phyloP scores from a whole-genome alignment of 306 rosid genomes.

The Prunus fruticosa region DNA sequence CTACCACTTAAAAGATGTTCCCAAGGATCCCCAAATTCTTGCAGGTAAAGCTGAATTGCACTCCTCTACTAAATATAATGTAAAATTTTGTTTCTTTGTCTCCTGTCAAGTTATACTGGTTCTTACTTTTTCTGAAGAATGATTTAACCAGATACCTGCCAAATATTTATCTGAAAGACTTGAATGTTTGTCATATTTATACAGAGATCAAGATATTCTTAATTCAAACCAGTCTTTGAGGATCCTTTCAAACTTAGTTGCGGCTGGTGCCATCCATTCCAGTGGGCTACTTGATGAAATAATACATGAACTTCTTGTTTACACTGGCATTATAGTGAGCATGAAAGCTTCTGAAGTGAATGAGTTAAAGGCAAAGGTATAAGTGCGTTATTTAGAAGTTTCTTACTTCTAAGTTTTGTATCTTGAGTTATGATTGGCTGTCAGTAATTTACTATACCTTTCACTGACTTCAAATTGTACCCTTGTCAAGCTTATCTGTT shows the following conservation, averaged over 20 bases:
- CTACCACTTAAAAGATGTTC: slow-evolving; percentile 68
- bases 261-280: slow-evolving; percentile 67
- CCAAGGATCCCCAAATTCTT: slow-evolving; percentile 47
- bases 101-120: neutral
- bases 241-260: slow-evolving; percentile 82
- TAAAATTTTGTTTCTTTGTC: neutral
- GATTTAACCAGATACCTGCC: neutral
- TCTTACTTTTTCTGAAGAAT: too few species aligned
- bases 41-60: slow-evolving; percentile 46
- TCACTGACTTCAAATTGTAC: too few species aligned
- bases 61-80: neutral
- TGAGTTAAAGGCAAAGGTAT: slow-evolving; percentile 71
- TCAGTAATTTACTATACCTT: neutral
- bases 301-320: slow-evolving; percentile 64
- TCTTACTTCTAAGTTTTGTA: slow-evolving; percentile 20
- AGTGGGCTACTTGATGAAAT: slow-evolving; percentile 59
- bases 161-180: slow-evolving; percentile 7
- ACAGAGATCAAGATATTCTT: slow-evolving; percentile 64
- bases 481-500: neutral
- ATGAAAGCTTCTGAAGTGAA: slow-evolving; percentile 58
- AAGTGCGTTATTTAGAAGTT: slow-evolving; percentile 21
- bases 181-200: slow-evolving; percentile 21
- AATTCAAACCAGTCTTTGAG: slow-evolving; percentile 63
- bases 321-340: slow-evolving; percentile 49
- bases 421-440: slow-evolving; percentile 1